phyloP scores from a whole-genome alignment of 2,329 filamentous ascomycete genomes.

The Nakataea oryzae region DNA sequence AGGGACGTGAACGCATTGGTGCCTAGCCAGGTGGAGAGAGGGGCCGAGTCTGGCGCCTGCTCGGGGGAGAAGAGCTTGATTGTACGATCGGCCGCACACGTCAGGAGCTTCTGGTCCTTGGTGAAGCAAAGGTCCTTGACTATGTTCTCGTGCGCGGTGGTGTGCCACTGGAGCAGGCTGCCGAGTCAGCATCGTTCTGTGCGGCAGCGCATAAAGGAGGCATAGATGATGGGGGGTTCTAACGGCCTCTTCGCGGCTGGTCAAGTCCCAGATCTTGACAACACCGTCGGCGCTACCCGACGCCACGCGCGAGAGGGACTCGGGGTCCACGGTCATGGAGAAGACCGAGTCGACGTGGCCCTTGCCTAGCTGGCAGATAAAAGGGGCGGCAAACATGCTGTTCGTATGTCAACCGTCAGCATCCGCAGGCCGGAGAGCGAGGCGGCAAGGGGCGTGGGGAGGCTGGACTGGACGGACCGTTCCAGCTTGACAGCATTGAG shows the following conservation, averaged over 20 bases:
- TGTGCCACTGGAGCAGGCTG: constrained; percentile 27
- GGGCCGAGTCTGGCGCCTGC: constrained; percentile 56
- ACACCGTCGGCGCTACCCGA: constrained; percentile 87
- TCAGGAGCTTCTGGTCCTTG: constrained; percentile 71
- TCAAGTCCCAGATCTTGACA: constrained; percentile 61
- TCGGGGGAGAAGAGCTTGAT: constrained; percentile 87
- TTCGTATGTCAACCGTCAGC: constrained; percentile 25
- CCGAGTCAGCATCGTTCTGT: constrained; percentile 15
- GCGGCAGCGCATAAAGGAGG: constrained; percentile 19
- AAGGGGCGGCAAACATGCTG: constrained; percentile 51
- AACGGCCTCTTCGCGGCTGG: constrained; percentile 48
- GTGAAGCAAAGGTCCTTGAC: constrained; percentile 91
- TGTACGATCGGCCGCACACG: constrained; percentile 70
- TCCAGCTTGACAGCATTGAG: constrained; percentile 81
- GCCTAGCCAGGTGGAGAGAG: constrained; percentile 72
- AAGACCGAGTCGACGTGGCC: constrained; percentile 92
- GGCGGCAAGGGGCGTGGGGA: not conserved
- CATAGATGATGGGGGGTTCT: not conserved
- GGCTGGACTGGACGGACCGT: constrained; percentile 48
- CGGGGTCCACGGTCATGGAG: constrained; percentile 69
- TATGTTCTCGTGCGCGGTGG: constrained; percentile 81
- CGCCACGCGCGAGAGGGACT: constrained; percentile 62
- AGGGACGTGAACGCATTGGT: constrained; percentile 69
- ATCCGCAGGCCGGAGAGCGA: not conserved
- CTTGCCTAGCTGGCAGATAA: constrained; percentile 74